Evolutionary conservation across 1,284 basidiomycete genomes (phyloP), one percentile per base, ranked within the genome.

Genomic region (Rhodotorula sp.): DNA sequence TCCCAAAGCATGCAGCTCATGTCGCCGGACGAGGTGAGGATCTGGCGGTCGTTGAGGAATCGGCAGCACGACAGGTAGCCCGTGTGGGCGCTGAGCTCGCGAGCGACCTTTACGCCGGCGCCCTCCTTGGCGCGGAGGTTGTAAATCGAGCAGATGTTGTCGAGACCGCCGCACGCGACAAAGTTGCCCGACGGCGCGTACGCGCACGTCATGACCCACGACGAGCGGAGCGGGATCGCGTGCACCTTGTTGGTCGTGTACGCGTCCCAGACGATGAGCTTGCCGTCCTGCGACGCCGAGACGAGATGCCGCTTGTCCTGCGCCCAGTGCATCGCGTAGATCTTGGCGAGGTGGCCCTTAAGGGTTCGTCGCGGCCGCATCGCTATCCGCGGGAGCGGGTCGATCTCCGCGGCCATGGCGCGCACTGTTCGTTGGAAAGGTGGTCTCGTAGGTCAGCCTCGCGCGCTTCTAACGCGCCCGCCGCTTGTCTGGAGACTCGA

Each of bases 1-100:
- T 99, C 96, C 96, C 97, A 99, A 53, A 98, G 87, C 94, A 99
- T 98, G 82, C 97, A 98, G 54, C 94, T 97, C 95, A 98, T 99
- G 83, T 99, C 96, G 72, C 96, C 96, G 29, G 94, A 97, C 76
- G 89, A 91, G 41, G 96, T 99, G 73, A 99, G 89, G 79, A 99
- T 97, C 86, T 99, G 94, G 71, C 95, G 87, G 84, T 99, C 97
- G 81, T 93, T 97, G 85, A 98, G 89, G 85, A 99, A 99, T 55
- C 96, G 90, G 84, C 96, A 98, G 86, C 96, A 98, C 79, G 89
- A 91, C 77, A 99, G 89, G 82, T 99, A 99, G 46, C 97, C 96
- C 27, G 94, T 95, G 83, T 99, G 96, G 44, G 95, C 96, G 83
- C 90, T 91, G 68, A 99, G 85, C 85, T 98, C 96, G 63, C 94